Conservation (phyloP, 441 rosid genomes). For the Croton setiger region DNA sequence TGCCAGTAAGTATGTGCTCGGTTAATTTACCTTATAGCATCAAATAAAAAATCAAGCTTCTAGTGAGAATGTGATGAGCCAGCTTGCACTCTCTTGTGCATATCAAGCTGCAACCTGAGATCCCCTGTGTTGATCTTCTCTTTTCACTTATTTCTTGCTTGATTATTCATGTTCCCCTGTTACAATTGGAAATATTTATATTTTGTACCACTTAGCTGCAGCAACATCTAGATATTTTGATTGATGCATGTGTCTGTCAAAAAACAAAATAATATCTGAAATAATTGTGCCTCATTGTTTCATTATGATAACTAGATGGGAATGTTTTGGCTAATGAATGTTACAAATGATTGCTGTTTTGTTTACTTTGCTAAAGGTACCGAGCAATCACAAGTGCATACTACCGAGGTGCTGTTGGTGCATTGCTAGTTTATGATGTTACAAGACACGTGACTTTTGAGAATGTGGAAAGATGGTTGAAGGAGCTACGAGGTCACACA, state of each 20-base stretch:
- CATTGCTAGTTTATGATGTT: constrained; percentile 82
- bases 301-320: not conserved
- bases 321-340: not conserved
- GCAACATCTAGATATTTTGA: not conserved
- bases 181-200: not conserved
- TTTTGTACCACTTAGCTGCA: not conserved
- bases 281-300: constrained; percentile 1
- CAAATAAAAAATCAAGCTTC: not conserved
- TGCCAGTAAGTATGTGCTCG: not conserved
- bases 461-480: constrained; percentile 72
- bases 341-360: constrained; percentile 3
- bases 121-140: not conserved
- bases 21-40: not conserved
- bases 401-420: constrained; percentile 90
- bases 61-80: not conserved
- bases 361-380: constrained; percentile 38
- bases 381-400: constrained; percentile 90
- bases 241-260: not conserved
- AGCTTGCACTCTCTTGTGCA: not conserved
- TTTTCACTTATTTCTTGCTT: not conserved
- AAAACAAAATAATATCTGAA: not conserved
- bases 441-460: constrained; percentile 76
- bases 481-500: constrained; percentile 77
- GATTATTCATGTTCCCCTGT: not conserved
- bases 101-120: not conserved